Conservation (phyloP, 2,329 filamentous ascomycete genomes). For the Boeremia exigua region DNA sequence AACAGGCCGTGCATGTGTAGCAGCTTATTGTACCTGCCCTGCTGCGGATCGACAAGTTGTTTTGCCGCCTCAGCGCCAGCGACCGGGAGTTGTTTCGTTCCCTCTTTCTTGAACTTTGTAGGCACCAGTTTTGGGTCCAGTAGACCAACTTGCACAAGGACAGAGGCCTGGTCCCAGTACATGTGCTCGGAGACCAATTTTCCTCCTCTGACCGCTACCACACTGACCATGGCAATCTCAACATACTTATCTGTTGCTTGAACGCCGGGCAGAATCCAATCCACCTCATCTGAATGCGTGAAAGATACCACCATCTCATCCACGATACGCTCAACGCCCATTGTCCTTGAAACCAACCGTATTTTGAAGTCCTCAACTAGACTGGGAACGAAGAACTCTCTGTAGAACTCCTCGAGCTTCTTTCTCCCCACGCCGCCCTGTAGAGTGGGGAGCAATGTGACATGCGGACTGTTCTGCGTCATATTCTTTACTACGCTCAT, state of each 20-base stretch:
- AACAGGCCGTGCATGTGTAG: slow-evolving; percentile 45
- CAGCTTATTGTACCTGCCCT: slow-evolving; percentile 51
- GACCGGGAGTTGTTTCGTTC: slow-evolving; percentile 51
- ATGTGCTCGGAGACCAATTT: slow-evolving; percentile 63
- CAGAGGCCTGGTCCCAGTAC: slow-evolving; percentile 67
- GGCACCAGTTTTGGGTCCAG: slow-evolving; percentile 62
- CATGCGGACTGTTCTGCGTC: slow-evolving; percentile 43
- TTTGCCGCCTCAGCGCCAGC: slow-evolving; percentile 50
- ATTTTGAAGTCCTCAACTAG: slow-evolving; percentile 62
- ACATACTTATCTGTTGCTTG: slow-evolving; percentile 62
- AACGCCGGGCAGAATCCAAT: slow-evolving; percentile 65
- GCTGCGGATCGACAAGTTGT: slow-evolving; percentile 50
- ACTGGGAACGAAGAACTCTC: slow-evolving; percentile 61
- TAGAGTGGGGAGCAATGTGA: slow-evolving; percentile 51
- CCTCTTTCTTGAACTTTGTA: slow-evolving; percentile 46
- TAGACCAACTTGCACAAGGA: slow-evolving; percentile 62
- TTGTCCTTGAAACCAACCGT: slow-evolving; percentile 61
- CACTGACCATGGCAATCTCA: slow-evolving; percentile 62
- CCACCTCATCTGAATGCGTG: slow-evolving; percentile 62
- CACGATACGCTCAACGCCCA: slow-evolving; percentile 63
- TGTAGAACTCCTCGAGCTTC: slow-evolving; percentile 59
- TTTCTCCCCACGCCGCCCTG: slow-evolving; percentile 52
- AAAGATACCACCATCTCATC: slow-evolving; percentile 65
- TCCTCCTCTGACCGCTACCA: slow-evolving; percentile 60
- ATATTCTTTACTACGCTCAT: slow-evolving; percentile 40